phyloP scores from a whole-genome alignment of 768 basidiomycete species.

The Myochromella boudieri region DNA sequence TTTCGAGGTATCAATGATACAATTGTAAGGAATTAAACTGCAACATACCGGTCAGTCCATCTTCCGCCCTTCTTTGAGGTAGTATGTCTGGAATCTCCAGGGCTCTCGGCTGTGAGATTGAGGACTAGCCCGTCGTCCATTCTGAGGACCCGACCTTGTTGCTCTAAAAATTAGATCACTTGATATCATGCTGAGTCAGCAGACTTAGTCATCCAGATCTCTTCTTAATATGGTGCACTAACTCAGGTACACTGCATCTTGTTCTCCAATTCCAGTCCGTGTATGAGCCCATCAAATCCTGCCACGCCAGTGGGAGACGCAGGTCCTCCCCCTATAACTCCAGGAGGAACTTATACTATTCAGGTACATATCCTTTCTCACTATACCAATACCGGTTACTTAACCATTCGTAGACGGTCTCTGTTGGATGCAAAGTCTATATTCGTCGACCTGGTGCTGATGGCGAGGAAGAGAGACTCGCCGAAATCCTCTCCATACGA shows the following conservation, averaged over 20 bases:
- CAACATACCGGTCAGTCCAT: constrained; percentile 74
- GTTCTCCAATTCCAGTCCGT: too few species aligned
- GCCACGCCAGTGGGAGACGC: constrained; percentile 39
- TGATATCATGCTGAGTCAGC: constrained; percentile 26
- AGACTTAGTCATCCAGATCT: constrained; percentile 12
- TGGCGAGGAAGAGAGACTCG: constrained; percentile 88
- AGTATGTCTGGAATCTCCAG: constrained; percentile 21
- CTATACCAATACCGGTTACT: too few species aligned
- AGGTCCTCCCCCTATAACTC: constrained; percentile 64
- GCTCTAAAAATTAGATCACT: too few species aligned
- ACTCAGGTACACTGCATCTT: too few species aligned
- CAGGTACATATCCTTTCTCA: too few species aligned
- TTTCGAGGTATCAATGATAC: constrained; percentile 7
- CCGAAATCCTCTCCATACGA: constrained; percentile 94
- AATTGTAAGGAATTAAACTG: constrained; percentile 8
- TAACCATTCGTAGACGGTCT: constrained; percentile 59
- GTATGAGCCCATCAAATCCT: constrained; percentile 38
- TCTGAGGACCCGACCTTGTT: background rate
- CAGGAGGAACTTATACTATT: constrained; percentile 75
- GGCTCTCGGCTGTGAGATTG: constrained; percentile 55
- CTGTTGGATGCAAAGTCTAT: constrained; percentile 94
- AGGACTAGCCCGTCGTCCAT: constrained; percentile 80
- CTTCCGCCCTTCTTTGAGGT: constrained; percentile 56
- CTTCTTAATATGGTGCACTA: too few species aligned
- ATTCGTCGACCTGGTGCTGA: constrained; percentile 78